phyloP scores from a whole-genome alignment of 2,329 filamentous ascomycete genomes.

The Talaromyces verruculosus region DNA sequence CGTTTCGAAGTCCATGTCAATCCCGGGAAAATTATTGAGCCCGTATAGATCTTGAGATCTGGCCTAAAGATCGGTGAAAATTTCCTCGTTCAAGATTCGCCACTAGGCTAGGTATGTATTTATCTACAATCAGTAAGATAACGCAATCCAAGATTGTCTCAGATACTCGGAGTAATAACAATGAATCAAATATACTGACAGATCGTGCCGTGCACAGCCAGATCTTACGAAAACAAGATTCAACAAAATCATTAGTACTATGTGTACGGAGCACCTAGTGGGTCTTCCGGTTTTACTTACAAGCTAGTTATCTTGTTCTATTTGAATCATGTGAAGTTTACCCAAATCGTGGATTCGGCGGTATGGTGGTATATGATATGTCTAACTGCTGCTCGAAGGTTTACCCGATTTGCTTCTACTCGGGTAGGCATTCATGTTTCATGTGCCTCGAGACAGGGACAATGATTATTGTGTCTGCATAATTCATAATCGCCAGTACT shows the following conservation, averaged over 20 bases:
- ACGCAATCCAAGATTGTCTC: not conserved
- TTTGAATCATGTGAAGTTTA: not conserved
- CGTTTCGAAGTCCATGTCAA: not conserved
- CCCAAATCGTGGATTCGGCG: not conserved
- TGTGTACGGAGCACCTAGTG: not conserved
- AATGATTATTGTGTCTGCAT: too few species aligned
- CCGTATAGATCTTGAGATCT: slow-evolving; percentile 8
- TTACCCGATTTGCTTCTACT: not conserved
- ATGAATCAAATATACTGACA: not conserved
- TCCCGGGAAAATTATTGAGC: not conserved
- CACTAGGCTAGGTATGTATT: not conserved
- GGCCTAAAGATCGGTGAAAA: not conserved
- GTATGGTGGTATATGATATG: not conserved
- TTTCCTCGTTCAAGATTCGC: not conserved
- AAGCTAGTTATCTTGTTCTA: not conserved
- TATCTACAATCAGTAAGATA: not conserved
- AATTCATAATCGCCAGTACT: not conserved
- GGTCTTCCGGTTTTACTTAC: not conserved
- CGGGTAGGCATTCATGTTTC: not conserved
- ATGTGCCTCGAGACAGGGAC: not conserved
- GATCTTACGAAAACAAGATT: slow-evolving; percentile 3
- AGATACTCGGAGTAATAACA: slow-evolving; percentile 9
- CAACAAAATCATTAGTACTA: not conserved
- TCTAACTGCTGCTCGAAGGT: not conserved
- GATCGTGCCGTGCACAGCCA: not conserved